These are phyloP conservation scores for Debaryomyces subglobosus DNA, from an alignment of 1,139 yeast genomes.

Conservation along the genomic window DNA sequence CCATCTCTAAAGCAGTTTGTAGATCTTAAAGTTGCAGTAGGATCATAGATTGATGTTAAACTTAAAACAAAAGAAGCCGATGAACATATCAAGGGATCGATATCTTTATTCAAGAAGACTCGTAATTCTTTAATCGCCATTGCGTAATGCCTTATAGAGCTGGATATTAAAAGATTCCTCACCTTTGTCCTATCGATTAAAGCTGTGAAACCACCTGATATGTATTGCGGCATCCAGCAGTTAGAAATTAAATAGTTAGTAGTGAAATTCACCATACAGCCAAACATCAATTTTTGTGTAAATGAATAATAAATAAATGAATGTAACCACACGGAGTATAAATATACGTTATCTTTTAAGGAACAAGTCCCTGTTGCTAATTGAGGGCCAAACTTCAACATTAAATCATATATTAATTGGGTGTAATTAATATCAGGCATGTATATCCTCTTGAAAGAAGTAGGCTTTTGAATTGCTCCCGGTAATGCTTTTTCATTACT, in stretches of 20 bases:
- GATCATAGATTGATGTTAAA: conserved; percentile 49
- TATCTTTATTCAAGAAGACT: conserved; percentile 30
- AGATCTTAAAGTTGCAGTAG: conserved; percentile 46
- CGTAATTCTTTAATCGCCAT: conserved; percentile 40
- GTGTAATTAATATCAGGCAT: conserved; percentile 22
- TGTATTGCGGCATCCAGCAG: conserved; percentile 21
- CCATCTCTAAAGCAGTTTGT: conserved; percentile 48
- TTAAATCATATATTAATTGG: conserved; percentile 14
- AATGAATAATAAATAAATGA: conserved; percentile 30
- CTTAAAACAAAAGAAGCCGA: conserved; percentile 44
- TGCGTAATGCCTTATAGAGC: conserved; percentile 42
- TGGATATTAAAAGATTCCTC: conserved; percentile 31
- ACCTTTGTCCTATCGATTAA: conserved; percentile 20
- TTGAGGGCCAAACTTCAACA: conserved; percentile 22
- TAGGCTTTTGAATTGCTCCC: conserved; percentile 17
- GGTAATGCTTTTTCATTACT: conserved; percentile 20
- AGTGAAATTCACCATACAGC: conserved; percentile 43
- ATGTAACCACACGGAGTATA: conserved; percentile 40
- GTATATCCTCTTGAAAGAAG: conserved; percentile 17
- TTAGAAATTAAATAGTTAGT: conserved; percentile 45
- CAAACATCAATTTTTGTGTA: conserved; percentile 33
- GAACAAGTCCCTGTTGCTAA: conserved; percentile 33
- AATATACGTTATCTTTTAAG: conserved; percentile 32
- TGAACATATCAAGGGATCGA: conserved; percentile 39
- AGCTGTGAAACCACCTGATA: conserved; percentile 13